A percentile compares a stretch with the other conserved stretches of the same genome.
phyloP scores from a whole-genome alignment of 306 rosid genomes.

The Trifolium pratense region DNA sequence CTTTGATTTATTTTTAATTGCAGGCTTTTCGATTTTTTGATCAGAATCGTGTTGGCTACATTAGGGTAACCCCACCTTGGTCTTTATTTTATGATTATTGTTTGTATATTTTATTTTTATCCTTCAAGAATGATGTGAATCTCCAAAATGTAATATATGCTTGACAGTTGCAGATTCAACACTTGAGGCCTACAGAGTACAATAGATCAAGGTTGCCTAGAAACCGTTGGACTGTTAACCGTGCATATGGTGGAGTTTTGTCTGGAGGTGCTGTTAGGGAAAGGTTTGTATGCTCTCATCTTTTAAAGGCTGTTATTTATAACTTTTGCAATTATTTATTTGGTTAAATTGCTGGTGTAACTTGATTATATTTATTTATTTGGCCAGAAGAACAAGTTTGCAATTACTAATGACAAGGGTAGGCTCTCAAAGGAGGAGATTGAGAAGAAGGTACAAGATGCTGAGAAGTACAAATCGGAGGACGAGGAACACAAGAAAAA shows the following conservation, averaged over 20 bases:
- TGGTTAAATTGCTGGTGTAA: not conserved
- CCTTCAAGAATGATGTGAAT: conserved; percentile 3
- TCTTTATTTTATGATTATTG: not conserved
- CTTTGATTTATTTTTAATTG: conserved; percentile 35
- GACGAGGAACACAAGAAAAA: too few relatives aligned
- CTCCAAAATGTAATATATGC: too few relatives aligned
- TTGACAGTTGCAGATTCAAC: too few relatives aligned
- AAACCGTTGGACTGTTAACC: too few relatives aligned
- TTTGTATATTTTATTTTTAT: conserved; percentile 1
- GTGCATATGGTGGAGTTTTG: conserved; percentile 76
- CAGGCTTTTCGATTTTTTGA: conserved; percentile 97
- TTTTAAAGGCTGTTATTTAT: not conserved
- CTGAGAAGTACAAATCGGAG: too few relatives aligned
- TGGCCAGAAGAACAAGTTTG: too few relatives aligned
- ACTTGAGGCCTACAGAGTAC: too few relatives aligned
- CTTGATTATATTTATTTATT: not conserved
- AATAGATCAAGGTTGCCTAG: too few relatives aligned
- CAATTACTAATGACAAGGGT: too few relatives aligned
- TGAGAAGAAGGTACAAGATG: too few relatives aligned
- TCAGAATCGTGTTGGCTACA: conserved; percentile 74
- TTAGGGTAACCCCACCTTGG: conserved; percentile 63
- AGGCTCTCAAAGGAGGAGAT: too few relatives aligned
- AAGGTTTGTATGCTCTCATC: conserved; percentile 56
- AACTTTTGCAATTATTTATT: not conserved
- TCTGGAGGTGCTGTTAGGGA: conserved; percentile 80